Evolutionary conservation across 306 rosid genomes (phyloP).

Genomic region (Corylus americana): DNA sequence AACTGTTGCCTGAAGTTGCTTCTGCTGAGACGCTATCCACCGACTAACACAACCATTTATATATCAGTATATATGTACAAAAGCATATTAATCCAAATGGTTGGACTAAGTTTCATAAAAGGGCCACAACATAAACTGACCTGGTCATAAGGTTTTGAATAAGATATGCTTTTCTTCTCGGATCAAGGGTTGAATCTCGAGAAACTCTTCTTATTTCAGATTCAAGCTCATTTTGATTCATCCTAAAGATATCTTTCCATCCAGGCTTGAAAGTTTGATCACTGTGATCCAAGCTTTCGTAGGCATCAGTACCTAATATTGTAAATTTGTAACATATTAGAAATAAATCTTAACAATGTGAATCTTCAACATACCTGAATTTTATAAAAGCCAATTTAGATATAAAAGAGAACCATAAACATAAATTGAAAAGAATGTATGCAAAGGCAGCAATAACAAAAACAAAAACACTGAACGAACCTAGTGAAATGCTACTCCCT

Average conservation of each 20-base stretch:
- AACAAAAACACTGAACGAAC: slow-evolving; percentile 23
- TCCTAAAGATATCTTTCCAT: slow-evolving; percentile 73
- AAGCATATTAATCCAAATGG: slow-evolving; percentile 10
- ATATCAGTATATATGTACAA: slow-evolving; percentile 21
- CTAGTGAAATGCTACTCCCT: slow-evolving; percentile 38
- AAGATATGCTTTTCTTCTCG: slow-evolving; percentile 71
- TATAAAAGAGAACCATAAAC: slow-evolving; percentile 3
- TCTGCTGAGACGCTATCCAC: slow-evolving; percentile 86
- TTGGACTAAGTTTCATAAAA: not conserved
- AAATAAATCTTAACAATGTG: slow-evolving; percentile 1
- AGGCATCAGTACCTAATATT: slow-evolving; percentile 25
- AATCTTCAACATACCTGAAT: not conserved
- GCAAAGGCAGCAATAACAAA: not conserved
- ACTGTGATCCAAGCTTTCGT: slow-evolving; percentile 50
- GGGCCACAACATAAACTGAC: slow-evolving; percentile 30
- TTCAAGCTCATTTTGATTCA: slow-evolving; percentile 54
- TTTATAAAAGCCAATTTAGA: not conserved
- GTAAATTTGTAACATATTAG: slow-evolving; percentile 8
- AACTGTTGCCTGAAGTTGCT: slow-evolving; percentile 48
- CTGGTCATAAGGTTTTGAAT: slow-evolving; percentile 51
- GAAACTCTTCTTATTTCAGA: slow-evolving; percentile 63
- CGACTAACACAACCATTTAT: slow-evolving; percentile 33
- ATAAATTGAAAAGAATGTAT: slow-evolving; percentile 1
- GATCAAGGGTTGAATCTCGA: slow-evolving; percentile 68
- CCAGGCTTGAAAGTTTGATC: slow-evolving; percentile 72